Base-by-base conservation (phyloP, 1,139 yeast species). In the Lodderomyces beijingensis region DNA sequence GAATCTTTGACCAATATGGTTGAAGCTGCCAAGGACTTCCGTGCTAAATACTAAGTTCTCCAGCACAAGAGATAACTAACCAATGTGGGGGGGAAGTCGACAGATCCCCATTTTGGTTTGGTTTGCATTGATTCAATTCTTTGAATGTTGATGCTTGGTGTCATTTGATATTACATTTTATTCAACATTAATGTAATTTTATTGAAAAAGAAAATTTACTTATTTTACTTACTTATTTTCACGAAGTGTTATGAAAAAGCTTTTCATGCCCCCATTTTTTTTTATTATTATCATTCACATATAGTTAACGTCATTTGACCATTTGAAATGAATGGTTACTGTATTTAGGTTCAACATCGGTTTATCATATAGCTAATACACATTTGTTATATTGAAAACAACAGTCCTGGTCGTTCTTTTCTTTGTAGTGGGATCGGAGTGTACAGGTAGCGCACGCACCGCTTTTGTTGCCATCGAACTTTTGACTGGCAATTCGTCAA, bases 1-100 rank as follows among this genome's bases (percentile, higher is more conserved):
- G 81, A 77, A 55, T 81, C 89, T 46, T 83, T 91, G 70, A 83
- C 93, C 64, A 86, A 91, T 74, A 91, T 91, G 98, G 98, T 91
- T 64, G 89, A 84, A 52, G 97, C 98, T 61, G 97, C 98, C 60
- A 88, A 89, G 78, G 77, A 76, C 70, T 88, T 74, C 91, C 88
- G 97, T 73, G 88, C 60, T 45, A 57, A 65, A 58, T 46, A 64
- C 54, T 57, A 63, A 51, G 36, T 32, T 19, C 21, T 19, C 21
- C 9, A 8, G 21, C 10, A 7, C 21, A 19, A 19, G 21, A 19
- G 21, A 19, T 8, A 8, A 7, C 21, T 8, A 8, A 19, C 10
- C 9, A 10, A 19, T 8, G 10, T 8, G 21, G 7, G 21, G 10
- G 10, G 21, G 21, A 10, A 19, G 10, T 19, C 9, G 10, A 19